Evolutionary conservation across 1,284 basidiomycete species (phyloP), one percentile per base, ranked within the genome.

Genomic region (Hymenochaete sp.): DNA sequence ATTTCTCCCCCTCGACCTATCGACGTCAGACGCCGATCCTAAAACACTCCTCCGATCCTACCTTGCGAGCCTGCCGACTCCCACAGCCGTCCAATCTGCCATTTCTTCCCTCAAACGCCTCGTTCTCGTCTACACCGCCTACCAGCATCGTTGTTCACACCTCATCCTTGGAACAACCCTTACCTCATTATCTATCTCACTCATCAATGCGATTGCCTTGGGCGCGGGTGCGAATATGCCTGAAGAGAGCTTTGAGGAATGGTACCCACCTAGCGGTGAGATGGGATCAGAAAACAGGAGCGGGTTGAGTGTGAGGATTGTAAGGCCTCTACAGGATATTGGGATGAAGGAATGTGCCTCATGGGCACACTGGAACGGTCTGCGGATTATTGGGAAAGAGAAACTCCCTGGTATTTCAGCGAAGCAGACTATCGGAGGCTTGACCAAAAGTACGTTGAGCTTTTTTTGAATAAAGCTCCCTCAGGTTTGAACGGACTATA

Each of bases 301-400:
- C 29, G 16, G 16, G 9, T 13, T 13, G n/a, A 13, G 56, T 67
- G 64, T 86, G n/a, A 68, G 74, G 24, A 60, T 87, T 7, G 62
- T 86, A 25, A 73, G 83, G 35, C 87, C 89, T 0, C 67, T 93
- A 54, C 71, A 76, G 44, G 88, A 91, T 44, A 61, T 90, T 14
- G 82, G 79, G 2, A 75, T 79, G 66, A 93, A 92, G 59, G 90
- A 93, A 60, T 89, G 79, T 54, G 77, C 78, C 1, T 70, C 78
- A 24, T 91, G 86, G 70, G 73, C 77, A 8, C 82, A 84, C 73
- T 83, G 83, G 77, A 73, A 71, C 57, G 67, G 63, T 3, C 57
- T 84, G 31, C 52, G 52, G 27, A 64, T 82, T 10, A 62, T 78
- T 35, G 77, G 77, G 16, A 67, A 72, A 47, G 68, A 75, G 51